These are phyloP conservation scores for Phytophthora rubi DNA, from an alignment of 352 stramenopile genomes.

Conservation along the genomic window DNA sequence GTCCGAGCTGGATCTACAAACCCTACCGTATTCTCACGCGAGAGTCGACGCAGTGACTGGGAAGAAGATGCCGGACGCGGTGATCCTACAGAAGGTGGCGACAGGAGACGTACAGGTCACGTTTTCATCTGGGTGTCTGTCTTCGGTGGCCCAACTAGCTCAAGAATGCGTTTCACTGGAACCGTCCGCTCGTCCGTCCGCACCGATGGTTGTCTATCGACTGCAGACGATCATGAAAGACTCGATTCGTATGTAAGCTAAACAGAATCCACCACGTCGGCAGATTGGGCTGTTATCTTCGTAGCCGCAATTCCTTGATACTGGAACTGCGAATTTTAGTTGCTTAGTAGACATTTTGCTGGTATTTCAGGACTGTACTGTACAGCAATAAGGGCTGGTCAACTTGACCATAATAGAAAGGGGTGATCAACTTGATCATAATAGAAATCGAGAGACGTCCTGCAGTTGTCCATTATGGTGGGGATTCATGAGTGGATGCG, in stretches of 20 bases:
- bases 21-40: constrained; percentile 11
- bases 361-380: no score
- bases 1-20: neutral
- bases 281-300: no score
- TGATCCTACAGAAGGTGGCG: constrained; percentile 28
- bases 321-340: no score
- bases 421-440: no score
- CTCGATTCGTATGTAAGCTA: no score
- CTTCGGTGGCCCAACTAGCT: constrained; percentile 9
- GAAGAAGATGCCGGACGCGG: constrained; percentile 25
- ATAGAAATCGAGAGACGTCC: no score
- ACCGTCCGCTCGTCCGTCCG: constrained; percentile 8
- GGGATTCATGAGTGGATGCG: constrained; percentile 8
- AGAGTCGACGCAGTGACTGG: constrained; percentile 5
- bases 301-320: no score
- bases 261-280: no score
- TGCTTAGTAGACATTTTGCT: no score
- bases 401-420: no score
- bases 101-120: constrained; percentile 16
- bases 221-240: constrained; percentile 25
- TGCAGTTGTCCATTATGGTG: no score
- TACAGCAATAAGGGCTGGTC: no score
- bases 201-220: constrained; percentile 21
- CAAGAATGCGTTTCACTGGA: constrained; percentile 22
- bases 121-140: constrained; percentile 6